Conservation (phyloP, 2,329 filamentous ascomycete genomes). For the Hymenoscyphus infarciens region DNA sequence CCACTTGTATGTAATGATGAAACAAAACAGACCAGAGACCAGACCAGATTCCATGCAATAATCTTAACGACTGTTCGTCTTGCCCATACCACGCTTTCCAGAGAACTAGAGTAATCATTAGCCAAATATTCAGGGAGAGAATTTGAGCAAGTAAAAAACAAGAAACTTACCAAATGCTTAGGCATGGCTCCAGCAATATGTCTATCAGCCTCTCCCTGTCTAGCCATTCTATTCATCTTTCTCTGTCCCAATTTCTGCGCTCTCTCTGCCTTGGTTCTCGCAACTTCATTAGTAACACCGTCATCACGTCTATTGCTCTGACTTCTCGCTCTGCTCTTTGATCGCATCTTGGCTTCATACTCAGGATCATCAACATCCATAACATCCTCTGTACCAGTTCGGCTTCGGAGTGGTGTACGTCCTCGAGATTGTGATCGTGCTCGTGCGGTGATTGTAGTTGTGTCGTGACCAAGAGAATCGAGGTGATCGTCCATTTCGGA, state of each 20-base stretch:
- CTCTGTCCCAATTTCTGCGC: conserved; percentile 88
- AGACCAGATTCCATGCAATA: background rate
- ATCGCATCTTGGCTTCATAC: conserved; percentile 58
- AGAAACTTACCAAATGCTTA: conserved; percentile 79
- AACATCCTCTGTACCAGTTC: conserved; percentile 59
- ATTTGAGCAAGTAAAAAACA: conserved; percentile 6
- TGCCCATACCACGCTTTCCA: conserved; percentile 92
- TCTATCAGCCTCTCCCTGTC: conserved; percentile 94
- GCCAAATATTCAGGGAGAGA: conserved; percentile 1
- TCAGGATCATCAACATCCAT: conserved; percentile 70
- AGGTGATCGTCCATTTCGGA: conserved; percentile 85
- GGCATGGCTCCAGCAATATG: conserved; percentile 76
- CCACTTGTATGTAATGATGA: conserved; percentile 7
- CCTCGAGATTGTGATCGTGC: conserved; percentile 69
- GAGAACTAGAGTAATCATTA: conserved; percentile 57
- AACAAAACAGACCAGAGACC: background rate
- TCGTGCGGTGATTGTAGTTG: conserved; percentile 68
- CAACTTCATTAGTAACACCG: conserved; percentile 66
- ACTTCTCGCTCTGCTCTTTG: conserved; percentile 67
- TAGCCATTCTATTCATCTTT: conserved; percentile 97
- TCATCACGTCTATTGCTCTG: conserved; percentile 71
- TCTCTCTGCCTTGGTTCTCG: conserved; percentile 76
- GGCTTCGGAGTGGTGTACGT: conserved; percentile 62
- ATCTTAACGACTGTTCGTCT: conserved; percentile 67
- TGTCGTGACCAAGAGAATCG: conserved; percentile 81